These are phyloP conservation scores for Patellifolia procumbens DNA, from an alignment of 179 eudicot genomes.

Conservation along the genomic window DNA sequence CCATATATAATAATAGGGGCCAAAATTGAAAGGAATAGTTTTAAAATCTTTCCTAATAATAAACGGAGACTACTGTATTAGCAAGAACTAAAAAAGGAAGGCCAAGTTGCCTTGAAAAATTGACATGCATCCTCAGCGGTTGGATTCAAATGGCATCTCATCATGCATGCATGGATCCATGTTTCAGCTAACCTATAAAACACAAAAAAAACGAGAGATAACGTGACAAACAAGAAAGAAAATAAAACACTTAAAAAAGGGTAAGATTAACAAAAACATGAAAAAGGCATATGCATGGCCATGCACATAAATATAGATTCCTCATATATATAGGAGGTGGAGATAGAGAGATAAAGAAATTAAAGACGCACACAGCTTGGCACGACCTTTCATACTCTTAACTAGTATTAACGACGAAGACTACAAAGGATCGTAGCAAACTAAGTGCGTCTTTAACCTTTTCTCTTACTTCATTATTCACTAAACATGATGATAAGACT, in stretches of 20 bases:
- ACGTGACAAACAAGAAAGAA: background rate
- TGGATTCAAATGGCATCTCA: background rate
- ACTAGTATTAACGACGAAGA: too few species aligned
- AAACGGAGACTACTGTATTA: too few species aligned
- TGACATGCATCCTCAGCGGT: too few species aligned
- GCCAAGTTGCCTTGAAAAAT: too few species aligned
- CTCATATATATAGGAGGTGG: background rate
- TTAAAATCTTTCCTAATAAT: too few species aligned
- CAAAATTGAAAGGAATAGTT: too few species aligned
- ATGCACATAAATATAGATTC: too few species aligned
- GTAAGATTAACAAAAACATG: background rate
- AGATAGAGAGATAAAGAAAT: background rate
- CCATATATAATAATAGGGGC: too few species aligned
- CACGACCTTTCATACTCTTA: background rate
- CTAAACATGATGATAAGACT: too few species aligned
- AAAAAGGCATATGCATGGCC: too few species aligned
- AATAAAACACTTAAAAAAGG: background rate
- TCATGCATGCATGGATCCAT: background rate
- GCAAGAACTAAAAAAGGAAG: too few species aligned
- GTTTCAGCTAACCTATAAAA: background rate
- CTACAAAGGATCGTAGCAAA: background rate
- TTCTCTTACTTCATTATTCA: conserved; percentile 9
- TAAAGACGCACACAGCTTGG: conserved; percentile 14
- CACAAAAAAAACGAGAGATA: background rate
- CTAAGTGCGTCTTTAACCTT: background rate